A percentile compares a stretch with the other conserved stretches of the same genome.
phyloP scores from a whole-genome alignment of 108 stramenopile genomes.

The Conticribra guillardii region DNA sequence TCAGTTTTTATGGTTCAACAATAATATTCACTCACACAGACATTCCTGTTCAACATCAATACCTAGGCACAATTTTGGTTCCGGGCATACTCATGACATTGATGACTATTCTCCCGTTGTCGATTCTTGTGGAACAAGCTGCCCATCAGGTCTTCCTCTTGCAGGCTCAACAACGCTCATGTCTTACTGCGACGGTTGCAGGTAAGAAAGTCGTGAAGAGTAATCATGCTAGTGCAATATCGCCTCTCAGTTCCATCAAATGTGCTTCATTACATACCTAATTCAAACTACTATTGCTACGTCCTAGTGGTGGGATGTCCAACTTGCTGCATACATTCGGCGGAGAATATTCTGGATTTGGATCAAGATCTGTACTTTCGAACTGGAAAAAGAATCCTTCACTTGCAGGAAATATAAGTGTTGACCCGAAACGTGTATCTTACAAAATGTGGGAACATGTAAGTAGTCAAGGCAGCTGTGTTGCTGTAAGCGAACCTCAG shows the following conservation, averaged over 20 bases:
- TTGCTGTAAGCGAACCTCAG: not conserved
- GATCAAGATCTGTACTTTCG: not conserved
- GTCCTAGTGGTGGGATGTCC: not conserved
- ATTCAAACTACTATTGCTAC: too few species aligned
- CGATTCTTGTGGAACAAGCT: slow-evolving; percentile 15
- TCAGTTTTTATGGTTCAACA: too few species aligned
- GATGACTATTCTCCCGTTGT: slow-evolving; percentile 9
- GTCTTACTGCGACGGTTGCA: slow-evolving; percentile 18
- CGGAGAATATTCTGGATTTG: not conserved
- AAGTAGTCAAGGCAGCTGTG: not conserved
- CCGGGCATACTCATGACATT: not conserved
- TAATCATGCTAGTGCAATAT: too few species aligned
- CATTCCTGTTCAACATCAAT: too few species aligned
- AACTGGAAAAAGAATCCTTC: not conserved
- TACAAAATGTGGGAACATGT: not conserved
- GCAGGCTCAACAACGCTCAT: slow-evolving; percentile 14
- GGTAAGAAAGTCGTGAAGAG: not conserved
- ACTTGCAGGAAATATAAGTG: not conserved
- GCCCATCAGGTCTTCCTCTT: slow-evolving; percentile 11
- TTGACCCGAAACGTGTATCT: not conserved
- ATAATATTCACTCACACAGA: too few species aligned
- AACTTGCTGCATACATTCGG: not conserved
- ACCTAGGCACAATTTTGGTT: not conserved
- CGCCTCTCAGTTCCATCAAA: too few species aligned
- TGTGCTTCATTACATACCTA: too few species aligned